Conservation (phyloP, 1,139 yeast species). For the Casaregolazyma suthepensis region DNA sequence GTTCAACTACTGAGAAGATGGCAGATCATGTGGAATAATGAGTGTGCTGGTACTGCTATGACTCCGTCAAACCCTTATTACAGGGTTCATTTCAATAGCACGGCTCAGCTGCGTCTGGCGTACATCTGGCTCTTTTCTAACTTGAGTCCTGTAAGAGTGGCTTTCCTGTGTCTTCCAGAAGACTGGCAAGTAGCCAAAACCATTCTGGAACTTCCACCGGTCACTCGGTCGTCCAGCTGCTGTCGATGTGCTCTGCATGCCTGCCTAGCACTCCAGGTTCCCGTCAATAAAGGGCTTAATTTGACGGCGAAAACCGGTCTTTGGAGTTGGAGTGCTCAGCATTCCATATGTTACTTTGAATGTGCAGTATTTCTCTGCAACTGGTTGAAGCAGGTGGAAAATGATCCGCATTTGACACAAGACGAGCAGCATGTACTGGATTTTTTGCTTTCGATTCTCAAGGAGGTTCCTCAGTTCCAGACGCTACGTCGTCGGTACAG, state of each 20-base stretch:
- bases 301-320: neutral
- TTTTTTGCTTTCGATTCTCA: neutral
- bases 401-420: neutral
- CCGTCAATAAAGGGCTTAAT: neutral
- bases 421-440: neutral
- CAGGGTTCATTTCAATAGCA: neutral
- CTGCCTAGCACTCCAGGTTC: slow-evolving; percentile 1
- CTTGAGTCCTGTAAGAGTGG: neutral
- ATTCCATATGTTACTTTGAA: neutral
- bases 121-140: neutral
- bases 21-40: neutral
- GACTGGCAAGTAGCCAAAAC: neutral
- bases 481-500: neutral
- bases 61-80: neutral
- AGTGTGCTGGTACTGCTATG: neutral
- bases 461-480: neutral
- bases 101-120: neutral
- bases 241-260: neutral
- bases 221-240: neutral
- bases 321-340: slow-evolving; percentile 4
- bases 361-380: slow-evolving; percentile 3
- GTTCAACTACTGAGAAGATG: neutral
- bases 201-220: neutral
- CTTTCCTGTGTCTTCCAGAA: neutral
- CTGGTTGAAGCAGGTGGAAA: slow-evolving; percentile 1